Evolutionary conservation across 2,329 filamentous ascomycete species (phyloP).

Genomic region (Dactylella cylindrospora): DNA sequence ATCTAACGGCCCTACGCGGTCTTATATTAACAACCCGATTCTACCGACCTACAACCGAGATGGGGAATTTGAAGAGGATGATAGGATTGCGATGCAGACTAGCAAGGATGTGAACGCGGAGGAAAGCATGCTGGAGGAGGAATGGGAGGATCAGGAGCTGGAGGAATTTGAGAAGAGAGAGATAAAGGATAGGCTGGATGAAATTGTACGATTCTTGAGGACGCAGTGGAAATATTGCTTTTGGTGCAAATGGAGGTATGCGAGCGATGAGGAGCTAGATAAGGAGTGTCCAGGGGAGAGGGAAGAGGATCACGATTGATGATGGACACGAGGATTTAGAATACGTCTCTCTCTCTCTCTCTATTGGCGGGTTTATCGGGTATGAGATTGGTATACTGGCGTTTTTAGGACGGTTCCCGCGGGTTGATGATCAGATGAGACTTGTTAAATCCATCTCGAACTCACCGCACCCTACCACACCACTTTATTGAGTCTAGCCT

Average conservation of each 20-base stretch:
- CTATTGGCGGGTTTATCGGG: no score
- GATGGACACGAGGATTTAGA: no score
- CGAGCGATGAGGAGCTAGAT: conserved; percentile 68
- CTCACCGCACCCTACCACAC: no score
- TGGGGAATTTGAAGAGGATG: conserved; percentile 69
- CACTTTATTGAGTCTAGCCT: no score
- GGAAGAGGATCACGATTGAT: conserved; percentile 62
- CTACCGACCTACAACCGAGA: conserved; percentile 67
- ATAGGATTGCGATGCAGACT: conserved; percentile 63
- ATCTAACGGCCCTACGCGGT: conserved; percentile 57
- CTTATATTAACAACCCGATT: conserved; percentile 54
- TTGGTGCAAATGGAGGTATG: conserved; percentile 88
- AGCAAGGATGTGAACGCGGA: conserved; percentile 58
- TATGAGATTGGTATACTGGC: no score
- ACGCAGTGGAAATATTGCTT: conserved; percentile 81
- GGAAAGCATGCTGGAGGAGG: conserved; percentile 63
- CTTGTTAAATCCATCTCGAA: no score
- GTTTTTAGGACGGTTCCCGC: no score
- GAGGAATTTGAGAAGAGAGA: conserved; percentile 74
- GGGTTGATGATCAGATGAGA: no score
- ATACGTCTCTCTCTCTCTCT: no score
- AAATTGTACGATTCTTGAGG: conserved; percentile 69
- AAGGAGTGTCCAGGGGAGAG: conserved; percentile 83
- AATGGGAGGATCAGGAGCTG: conserved; percentile 77
- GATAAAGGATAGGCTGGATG: conserved; percentile 65